Conservation (phyloP, 495 filamentous ascomycete genomes). For the Penicillium angulare region DNA sequence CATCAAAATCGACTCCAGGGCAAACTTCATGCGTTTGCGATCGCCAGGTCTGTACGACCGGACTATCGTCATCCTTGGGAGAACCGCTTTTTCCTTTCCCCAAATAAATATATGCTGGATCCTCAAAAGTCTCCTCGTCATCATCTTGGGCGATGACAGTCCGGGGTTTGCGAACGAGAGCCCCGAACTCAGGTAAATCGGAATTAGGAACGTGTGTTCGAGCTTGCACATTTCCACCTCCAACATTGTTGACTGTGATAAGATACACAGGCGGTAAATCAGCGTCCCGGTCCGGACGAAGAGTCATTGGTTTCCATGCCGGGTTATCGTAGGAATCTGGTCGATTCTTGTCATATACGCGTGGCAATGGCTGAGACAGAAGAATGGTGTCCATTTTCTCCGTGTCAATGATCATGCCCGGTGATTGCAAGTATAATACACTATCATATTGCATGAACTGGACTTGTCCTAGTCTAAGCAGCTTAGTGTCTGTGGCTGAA, state of each 20-base stretch:
- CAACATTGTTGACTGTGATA: constrained; percentile 44
- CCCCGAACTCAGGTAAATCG: constrained; percentile 35
- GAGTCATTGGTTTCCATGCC: constrained; percentile 44
- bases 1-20: constrained; percentile 36
- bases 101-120: constrained; percentile 45
- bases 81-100: constrained; percentile 37
- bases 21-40: constrained; percentile 37
- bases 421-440: constrained; percentile 42
- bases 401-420: constrained; percentile 40
- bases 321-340: constrained; percentile 42
- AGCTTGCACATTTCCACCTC: constrained; percentile 35
- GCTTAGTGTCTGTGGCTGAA: constrained; percentile 37
- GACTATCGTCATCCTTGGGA: constrained; percentile 35
- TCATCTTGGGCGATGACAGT: constrained; percentile 12
- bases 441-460: constrained; percentile 51
- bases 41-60: constrained; percentile 42
- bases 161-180: constrained; percentile 31
- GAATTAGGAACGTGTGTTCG: constrained; percentile 43
- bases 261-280: constrained; percentile 40
- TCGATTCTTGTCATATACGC: constrained; percentile 34
- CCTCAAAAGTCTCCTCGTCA: constrained; percentile 11
- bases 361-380: constrained; percentile 34
- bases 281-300: constrained; percentile 35
- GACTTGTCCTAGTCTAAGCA: constrained; percentile 43
- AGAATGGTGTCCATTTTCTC: constrained; percentile 39